Conservation (phyloP, 2,329 filamentous ascomycete genomes). For the Dactylella cylindrospora region DNA sequence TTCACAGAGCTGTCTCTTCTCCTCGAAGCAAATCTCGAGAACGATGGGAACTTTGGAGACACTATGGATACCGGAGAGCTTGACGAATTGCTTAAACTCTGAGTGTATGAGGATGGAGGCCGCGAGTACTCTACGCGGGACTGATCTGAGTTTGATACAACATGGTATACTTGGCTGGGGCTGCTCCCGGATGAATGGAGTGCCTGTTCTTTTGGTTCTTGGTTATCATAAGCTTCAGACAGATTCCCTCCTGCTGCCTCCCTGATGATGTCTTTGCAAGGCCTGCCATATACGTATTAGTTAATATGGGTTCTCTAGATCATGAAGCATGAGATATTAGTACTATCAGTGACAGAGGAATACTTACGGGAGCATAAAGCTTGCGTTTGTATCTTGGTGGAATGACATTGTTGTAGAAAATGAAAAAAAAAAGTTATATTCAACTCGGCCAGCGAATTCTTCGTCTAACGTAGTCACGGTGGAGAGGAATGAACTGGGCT, state of each 20-base stretch:
- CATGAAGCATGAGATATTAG: too few relatives aligned
- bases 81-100: constrained; percentile 35
- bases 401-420: constrained; percentile 2
- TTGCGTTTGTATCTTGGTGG: constrained; percentile 27
- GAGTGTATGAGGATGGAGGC: constrained; percentile 35
- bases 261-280: constrained; percentile 42
- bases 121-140: constrained; percentile 33
- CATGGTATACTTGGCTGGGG: constrained; percentile 17
- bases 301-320: too few relatives aligned
- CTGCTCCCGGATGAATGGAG: constrained; percentile 15
- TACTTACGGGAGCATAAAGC: constrained; percentile 38
- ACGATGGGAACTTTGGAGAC: constrained; percentile 31
- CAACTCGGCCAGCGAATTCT: constrained; percentile 36
- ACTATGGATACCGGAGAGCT: constrained; percentile 33
- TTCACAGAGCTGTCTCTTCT: constrained; percentile 20
- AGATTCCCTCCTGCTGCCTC: constrained; percentile 28
- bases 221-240: constrained; percentile 33
- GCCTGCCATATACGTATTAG: constrained; percentile 7
- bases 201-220: constrained; percentile 21
- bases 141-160: constrained; percentile 20
- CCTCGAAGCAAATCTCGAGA: constrained; percentile 24
- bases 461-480: constrained; percentile 8
- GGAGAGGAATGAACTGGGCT: constrained; percentile 25
- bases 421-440: constrained; percentile 4
- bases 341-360: too few relatives aligned